phyloP scores from a whole-genome alignment of 768 basidiomycete genomes.

The Peribolospora kevripleyi region DNA sequence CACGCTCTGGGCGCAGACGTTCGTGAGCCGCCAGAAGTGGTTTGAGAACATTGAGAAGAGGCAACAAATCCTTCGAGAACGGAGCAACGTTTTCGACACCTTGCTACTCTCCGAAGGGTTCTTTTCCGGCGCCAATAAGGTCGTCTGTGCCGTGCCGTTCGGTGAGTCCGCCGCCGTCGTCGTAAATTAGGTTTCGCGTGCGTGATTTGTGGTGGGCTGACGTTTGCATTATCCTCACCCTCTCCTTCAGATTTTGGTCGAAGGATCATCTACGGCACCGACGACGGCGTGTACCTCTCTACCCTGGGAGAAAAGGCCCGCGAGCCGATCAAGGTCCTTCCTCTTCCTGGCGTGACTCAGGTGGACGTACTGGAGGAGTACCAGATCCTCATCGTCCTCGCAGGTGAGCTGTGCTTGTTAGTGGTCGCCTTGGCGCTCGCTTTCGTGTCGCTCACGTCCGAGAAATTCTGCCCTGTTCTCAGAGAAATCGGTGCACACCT shows the following conservation, averaged over 20 bases:
- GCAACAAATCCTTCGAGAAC: slow-evolving; percentile 57
- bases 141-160: slow-evolving; percentile 71
- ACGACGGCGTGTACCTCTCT: slow-evolving; percentile 87
- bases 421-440: not conserved
- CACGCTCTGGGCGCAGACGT: slow-evolving; percentile 71
- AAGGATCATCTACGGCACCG: slow-evolving; percentile 83
- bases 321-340: slow-evolving; percentile 61
- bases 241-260: slow-evolving; percentile 40
- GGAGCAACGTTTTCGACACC: slow-evolving; percentile 68
- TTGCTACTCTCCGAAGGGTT: slow-evolving; percentile 63
- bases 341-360: slow-evolving; percentile 68
- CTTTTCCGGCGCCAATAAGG: slow-evolving; percentile 59
- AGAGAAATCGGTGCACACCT: slow-evolving; percentile 92
- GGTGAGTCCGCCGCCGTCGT: slow-evolving; percentile 32
- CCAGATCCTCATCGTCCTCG: slow-evolving; percentile 86
- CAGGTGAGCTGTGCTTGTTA: slow-evolving; percentile 31
- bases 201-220: not conserved
- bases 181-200: not conserved
- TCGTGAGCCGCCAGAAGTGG: slow-evolving; percentile 75
- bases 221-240: not conserved
- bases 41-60: slow-evolving; percentile 72
- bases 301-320: slow-evolving; percentile 40
- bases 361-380: slow-evolving; percentile 93
- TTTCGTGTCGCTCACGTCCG: not conserved
- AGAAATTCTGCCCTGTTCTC: not conserved